Evolutionary conservation across 352 stramenopile species (phyloP).

Genomic region (Pythium dissotocum): DNA sequence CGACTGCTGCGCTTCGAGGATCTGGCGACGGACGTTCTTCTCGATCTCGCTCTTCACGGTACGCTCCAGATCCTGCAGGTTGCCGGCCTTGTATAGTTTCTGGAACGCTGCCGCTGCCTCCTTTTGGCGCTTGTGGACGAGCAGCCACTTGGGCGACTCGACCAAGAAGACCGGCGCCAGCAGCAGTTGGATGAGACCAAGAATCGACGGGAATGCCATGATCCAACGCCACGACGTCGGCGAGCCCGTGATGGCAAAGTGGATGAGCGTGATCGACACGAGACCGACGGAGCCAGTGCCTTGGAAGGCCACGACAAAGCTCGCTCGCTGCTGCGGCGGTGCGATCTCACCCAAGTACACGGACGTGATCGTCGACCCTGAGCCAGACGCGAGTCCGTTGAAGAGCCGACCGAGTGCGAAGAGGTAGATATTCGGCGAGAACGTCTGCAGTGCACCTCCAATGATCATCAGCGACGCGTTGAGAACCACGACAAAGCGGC

Average conservation of each 20-base stretch:
- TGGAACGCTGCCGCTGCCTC: constrained; percentile 34
- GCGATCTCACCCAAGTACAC: constrained; percentile 41
- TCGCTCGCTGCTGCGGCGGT: constrained; percentile 32
- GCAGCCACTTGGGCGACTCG: constrained; percentile 42
- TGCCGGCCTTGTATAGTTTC: constrained; percentile 35
- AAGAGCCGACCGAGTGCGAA: constrained; percentile 44
- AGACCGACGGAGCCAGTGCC: constrained; percentile 34
- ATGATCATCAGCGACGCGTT: constrained; percentile 45
- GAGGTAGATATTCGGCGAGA: constrained; percentile 39
- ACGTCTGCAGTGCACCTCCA: constrained; percentile 35
- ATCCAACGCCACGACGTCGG: constrained; percentile 41
- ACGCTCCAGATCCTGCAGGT: constrained; percentile 37
- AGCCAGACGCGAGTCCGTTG: constrained; percentile 39
- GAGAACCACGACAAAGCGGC: constrained; percentile 32
- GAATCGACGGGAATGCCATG: constrained; percentile 37
- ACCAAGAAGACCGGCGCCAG: constrained; percentile 30
- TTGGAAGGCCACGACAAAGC: constrained; percentile 44
- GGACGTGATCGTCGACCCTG: constrained; percentile 37
- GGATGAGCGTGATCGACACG: constrained; percentile 33
- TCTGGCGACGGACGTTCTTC: constrained; percentile 29
- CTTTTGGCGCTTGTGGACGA: constrained; percentile 26
- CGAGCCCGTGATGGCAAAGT: constrained; percentile 39
- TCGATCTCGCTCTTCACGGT: constrained; percentile 31
- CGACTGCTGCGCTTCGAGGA: constrained; percentile 21
- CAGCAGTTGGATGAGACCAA: constrained; percentile 37